Evolutionary conservation across 108 stramenopile species (phyloP), one percentile per base, ranked within the genome.

Genomic region (Mayamaea pseudoterrestris): DNA sequence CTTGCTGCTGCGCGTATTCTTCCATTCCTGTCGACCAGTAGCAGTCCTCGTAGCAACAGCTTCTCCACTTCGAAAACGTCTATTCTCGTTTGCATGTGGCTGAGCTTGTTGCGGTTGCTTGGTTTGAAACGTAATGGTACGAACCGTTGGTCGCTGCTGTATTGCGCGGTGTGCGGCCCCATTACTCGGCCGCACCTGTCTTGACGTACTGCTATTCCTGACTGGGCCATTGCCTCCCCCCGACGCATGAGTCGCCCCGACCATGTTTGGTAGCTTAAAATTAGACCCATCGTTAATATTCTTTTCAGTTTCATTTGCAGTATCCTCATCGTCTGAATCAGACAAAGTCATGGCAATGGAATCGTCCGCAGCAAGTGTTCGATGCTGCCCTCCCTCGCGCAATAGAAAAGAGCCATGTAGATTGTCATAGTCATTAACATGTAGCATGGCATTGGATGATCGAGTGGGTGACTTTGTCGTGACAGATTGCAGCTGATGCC

Each of bases 1-100:
- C 16, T 67, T 57, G 50, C 71, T 61, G 13, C 48, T 5, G 20
- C 70, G 47, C 74, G 76, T 74, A 12, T 74, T 76, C 35, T 56
- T 63, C 80, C 76, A 83, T 50, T 76, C 77, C 13, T 32, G 37
- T 30, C 63, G 32, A 26, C 72, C 61, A 17, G 53, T 73, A 26
- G 69, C 51, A 7, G 74, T 30, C 13, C 53, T 57, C 6, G 74
- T 74, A 0, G 76, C 81, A 13, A 57, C 66, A 29, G 44, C 60
- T 57, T 83, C 81, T 45, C 76, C 81, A 23, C 71, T 73, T 31
- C 71, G 48, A 53, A 45, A 55, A 36, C 82, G 40, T 41, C 41
- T 12, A 14, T 28, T 39, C 5, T 5, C 27, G 37, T 21, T 11
- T 4, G 9, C n/a, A n/a, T n/a, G n/a, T n/a, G n/a, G n/a, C n/a